Evolutionary conservation across 208 protist species (phyloP).

Genomic region (Angomonas deanei): DNA sequence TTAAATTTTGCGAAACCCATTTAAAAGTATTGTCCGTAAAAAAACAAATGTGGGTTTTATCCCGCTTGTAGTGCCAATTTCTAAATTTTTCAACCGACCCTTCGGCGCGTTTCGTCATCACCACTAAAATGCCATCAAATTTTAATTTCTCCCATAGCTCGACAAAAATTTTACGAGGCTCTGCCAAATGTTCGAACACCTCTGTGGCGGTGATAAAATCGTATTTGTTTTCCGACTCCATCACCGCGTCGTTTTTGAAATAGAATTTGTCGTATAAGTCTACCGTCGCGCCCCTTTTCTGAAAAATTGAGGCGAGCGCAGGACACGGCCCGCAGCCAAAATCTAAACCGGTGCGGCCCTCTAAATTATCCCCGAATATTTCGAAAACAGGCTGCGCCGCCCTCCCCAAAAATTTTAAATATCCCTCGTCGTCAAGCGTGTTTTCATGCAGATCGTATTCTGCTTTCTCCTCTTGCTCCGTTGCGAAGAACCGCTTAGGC

Average conservation of each 20-base stretch:
- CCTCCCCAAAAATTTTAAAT: slow-evolving; percentile 32
- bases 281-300: slow-evolving; percentile 21
- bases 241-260: slow-evolving; percentile 10
- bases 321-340: slow-evolving; percentile 48
- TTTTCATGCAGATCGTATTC: slow-evolving; percentile 56
- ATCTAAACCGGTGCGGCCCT: slow-evolving; percentile 22
- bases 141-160: slow-evolving; percentile 22
- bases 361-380: slow-evolving; percentile 1
- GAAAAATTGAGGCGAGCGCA: slow-evolving; percentile 12
- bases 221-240: slow-evolving; percentile 12
- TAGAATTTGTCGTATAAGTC: slow-evolving; percentile 43
- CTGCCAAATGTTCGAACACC: slow-evolving; percentile 42
- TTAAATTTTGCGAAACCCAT: slow-evolving; percentile 19
- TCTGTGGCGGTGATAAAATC: slow-evolving; percentile 50
- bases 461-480: slow-evolving; percentile 25
- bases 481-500: slow-evolving; percentile 16
- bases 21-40: slow-evolving; percentile 25
- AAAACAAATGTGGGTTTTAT: slow-evolving; percentile 50
- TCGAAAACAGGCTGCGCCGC: slow-evolving; percentile 22
- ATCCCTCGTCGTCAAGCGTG: slow-evolving; percentile 18
- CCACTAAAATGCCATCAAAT: slow-evolving; percentile 24
- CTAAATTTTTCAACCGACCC: slow-evolving; percentile 31
- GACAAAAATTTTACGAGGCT: slow-evolving; percentile 17
- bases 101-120: slow-evolving; percentile 49
- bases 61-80: slow-evolving; percentile 58